Base-by-base conservation (phyloP, 1,284 basidiomycete species). In the Ceratobasidium papillatum region DNA sequence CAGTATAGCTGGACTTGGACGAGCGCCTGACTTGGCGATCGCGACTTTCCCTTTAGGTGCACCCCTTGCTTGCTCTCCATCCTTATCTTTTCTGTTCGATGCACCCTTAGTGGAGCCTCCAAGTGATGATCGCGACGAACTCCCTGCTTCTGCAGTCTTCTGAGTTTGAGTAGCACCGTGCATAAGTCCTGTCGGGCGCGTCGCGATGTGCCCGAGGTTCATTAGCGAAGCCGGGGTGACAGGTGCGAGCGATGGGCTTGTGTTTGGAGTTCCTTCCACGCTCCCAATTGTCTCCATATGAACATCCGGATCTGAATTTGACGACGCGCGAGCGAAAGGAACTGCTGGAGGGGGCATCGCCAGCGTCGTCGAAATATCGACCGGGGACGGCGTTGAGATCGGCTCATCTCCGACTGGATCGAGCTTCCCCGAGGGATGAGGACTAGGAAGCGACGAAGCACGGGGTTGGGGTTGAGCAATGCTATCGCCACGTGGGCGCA, bases 151-250 rank as follows among this genome's bases (percentile, higher is more conserved):
- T n/a, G 30, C 11, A 65, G 77, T 59, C 32, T 64, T 64, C n/a
- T 64, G 62, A 0, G 25, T 12, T 22, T 64, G 43, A 69, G 52
- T 34, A 80, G 76, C 30, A 58, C 19, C 27, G 77, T 77, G 45
- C 78, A 61, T 77, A 25, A 87, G 80, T 49, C 85, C 83, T 75
- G 84, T 86, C 62, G 85, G 85, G 58, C 87, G 84, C 7, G 87
- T 56, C 17, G 77, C 87, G 19, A 90, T 80, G 49, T 87, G 83
- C 1, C 90, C 90, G 19, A 96, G 85, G 77, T 95, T 95, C 92
- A 96, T 93, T 78, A 96, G 90, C 76, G 88, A 92, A 0, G 93
- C 91, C 0, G 94, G 94, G 0, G 94, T 96, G 68, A 94, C 93
- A 4, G 94, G 94, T 11, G 87, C 87, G 59, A 94, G 84, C 30